Conservation (phyloP, 2,329 filamentous ascomycete genomes). For the Zalaria sp. region DNA sequence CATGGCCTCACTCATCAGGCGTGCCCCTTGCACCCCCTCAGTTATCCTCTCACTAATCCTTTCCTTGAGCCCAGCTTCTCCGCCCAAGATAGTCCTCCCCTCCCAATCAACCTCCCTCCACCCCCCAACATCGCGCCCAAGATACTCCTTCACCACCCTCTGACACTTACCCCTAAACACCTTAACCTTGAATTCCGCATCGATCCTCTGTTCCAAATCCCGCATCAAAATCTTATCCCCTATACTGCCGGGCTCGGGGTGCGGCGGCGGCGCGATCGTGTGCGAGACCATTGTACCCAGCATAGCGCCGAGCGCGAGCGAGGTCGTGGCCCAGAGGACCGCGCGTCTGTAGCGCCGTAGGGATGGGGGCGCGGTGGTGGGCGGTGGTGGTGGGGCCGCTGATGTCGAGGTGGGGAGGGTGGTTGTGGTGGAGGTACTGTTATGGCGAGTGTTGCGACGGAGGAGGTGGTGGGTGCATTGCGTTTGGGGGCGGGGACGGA, state of each 20-base stretch:
- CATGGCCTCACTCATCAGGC: conserved; percentile 17
- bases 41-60: background rate
- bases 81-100: conserved; percentile 1
- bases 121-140: conserved; percentile 4
- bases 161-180: conserved; percentile 29
- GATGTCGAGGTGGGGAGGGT: background rate
- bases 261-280: conserved; percentile 30
- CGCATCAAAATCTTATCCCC: conserved; percentile 28
- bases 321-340: conserved; percentile 17
- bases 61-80: background rate
- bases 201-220: conserved; percentile 28
- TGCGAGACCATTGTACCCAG: conserved; percentile 25
- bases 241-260: conserved; percentile 24
- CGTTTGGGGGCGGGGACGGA: too few relatives aligned
- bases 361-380: conserved; percentile 4
- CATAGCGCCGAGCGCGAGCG: conserved; percentile 27
- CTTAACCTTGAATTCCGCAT: conserved; percentile 34
- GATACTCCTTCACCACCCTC: conserved; percentile 11
- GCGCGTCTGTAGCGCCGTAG: conserved; percentile 7
- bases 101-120: background rate
- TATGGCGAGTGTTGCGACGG: background rate
- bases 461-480: background rate
- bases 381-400: too few relatives aligned
- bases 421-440: conserved; percentile 3
- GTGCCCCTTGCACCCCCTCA: background rate